Evolutionary conservation across 2,329 filamentous ascomycete genomes (phyloP).

Genomic region (Pochonia chlamydosporia): DNA sequence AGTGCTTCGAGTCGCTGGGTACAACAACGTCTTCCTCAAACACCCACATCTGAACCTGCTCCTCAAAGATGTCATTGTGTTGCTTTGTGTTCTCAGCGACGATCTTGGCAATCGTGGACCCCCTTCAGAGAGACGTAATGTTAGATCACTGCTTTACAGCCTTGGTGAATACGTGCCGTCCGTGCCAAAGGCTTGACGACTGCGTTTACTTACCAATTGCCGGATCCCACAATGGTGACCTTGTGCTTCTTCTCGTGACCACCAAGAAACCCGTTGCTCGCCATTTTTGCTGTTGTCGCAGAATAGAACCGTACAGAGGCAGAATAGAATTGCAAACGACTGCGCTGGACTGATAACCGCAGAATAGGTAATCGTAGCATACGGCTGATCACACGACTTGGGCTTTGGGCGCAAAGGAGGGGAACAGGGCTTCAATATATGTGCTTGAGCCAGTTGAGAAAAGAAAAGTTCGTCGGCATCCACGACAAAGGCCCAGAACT

Average conservation of each 20-base stretch:
- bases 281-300: slow-evolving; percentile 22
- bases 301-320: slow-evolving; percentile 4
- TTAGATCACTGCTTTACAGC: neutral
- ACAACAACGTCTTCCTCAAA: slow-evolving; percentile 86
- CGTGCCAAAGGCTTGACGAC: neutral
- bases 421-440: slow-evolving; percentile 2
- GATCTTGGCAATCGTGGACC: slow-evolving; percentile 95
- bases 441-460: neutral
- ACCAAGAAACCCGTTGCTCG: slow-evolving; percentile 29
- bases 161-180: neutral
- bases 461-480: slow-evolving; percentile 2
- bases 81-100: slow-evolving; percentile 84
- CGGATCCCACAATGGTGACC: slow-evolving; percentile 89
- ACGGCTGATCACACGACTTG: neutral
- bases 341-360: neutral
- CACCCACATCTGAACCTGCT: slow-evolving; percentile 97
- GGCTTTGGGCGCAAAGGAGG: neutral
- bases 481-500: neutral
- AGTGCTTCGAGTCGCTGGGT: slow-evolving; percentile 65
- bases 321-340: neutral
- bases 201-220: slow-evolving; percentile 69
- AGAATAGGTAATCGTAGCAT: slow-evolving; percentile 6
- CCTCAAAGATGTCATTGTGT: slow-evolving; percentile 76
- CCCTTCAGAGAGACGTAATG: slow-evolving; percentile 48
- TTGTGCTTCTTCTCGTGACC: slow-evolving; percentile 71